A percentile compares a stretch with the other conserved stretches of the same genome.
These are phyloP conservation scores for Polygonum aviculare DNA, from an alignment of 148 eudicot species.

Conservation along the genomic window DNA sequence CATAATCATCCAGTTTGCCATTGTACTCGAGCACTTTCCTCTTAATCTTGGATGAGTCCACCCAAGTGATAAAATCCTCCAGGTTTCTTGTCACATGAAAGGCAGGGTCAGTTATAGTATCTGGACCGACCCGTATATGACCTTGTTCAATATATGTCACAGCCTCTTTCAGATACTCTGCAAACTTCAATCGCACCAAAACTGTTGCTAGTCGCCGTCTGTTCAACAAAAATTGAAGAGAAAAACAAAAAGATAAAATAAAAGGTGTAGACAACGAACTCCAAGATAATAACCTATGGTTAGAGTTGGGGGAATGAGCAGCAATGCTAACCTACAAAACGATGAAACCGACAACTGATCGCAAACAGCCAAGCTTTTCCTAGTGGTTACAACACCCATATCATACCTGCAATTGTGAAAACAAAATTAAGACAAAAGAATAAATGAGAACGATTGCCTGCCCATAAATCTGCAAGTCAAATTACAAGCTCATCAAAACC, in stretches of 20 bases:
- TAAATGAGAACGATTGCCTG: background rate
- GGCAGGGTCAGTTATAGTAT: conserved; percentile 88
- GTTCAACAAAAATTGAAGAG: conserved; percentile 12
- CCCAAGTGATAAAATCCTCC: conserved; percentile 97
- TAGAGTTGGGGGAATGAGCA: background rate
- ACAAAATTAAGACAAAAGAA: background rate
- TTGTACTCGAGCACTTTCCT: conserved; percentile 67
- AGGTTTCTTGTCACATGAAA: conserved; percentile 87
- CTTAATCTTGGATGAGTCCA: conserved; percentile 81
- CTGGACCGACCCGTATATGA: conserved; percentile 92
- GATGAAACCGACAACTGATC: conserved; percentile 66
- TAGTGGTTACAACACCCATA: conserved; percentile 77
- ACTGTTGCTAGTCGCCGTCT: conserved; percentile 69
- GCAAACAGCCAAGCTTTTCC: conserved; percentile 71
- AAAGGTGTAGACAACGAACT: no score
- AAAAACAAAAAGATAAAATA: background rate
- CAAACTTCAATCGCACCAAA: conserved; percentile 59
- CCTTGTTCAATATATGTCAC: conserved; percentile 91
- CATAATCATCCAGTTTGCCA: conserved; percentile 82
- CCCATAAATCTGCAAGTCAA: background rate
- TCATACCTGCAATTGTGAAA: conserved; percentile 52
- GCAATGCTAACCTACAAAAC: conserved; percentile 60
- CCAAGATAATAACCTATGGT: no score
- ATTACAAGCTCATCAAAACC: background rate
- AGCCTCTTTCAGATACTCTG: conserved; percentile 80